phyloP scores from a whole-genome alignment of 306 rosid genomes.

The Inga laurina region DNA sequence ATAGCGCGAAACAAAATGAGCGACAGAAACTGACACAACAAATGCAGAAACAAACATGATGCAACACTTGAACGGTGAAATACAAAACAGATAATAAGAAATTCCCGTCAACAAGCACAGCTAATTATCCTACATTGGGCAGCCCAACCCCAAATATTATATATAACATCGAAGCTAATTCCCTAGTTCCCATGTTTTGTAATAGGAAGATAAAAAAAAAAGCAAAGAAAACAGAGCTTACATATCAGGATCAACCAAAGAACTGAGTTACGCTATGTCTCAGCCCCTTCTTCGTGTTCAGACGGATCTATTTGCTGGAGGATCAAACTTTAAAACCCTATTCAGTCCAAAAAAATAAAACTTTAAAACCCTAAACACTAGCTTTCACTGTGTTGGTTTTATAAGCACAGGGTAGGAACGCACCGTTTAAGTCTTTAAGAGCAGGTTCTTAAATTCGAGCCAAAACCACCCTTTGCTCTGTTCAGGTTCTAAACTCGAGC shows the following conservation, averaged over 20 bases:
- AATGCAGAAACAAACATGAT: background rate
- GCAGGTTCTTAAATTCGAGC: background rate
- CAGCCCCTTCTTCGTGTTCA: background rate
- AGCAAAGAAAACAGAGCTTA: background rate
- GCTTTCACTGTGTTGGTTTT: background rate
- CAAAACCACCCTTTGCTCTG: background rate
- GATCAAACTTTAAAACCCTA: background rate
- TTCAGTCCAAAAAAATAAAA: too few species aligned
- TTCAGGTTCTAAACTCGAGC: background rate
- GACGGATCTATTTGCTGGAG: background rate
- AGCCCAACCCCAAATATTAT: background rate
- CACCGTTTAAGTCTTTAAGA: background rate
- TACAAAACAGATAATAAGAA: background rate
- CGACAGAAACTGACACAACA: background rate
- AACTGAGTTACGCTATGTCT: background rate
- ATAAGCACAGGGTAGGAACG: background rate
- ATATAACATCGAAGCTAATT: background rate
- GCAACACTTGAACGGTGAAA: background rate
- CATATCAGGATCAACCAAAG: background rate
- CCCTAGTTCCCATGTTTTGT: background rate
- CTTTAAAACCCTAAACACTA: background rate
- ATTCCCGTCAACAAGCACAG: background rate
- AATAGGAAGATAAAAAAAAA: background rate
- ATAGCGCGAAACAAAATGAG: background rate
- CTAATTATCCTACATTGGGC: background rate